Evolutionary conservation across 2,329 filamentous ascomycete species (phyloP).

Genomic region (Alternaria conjuncta): DNA sequence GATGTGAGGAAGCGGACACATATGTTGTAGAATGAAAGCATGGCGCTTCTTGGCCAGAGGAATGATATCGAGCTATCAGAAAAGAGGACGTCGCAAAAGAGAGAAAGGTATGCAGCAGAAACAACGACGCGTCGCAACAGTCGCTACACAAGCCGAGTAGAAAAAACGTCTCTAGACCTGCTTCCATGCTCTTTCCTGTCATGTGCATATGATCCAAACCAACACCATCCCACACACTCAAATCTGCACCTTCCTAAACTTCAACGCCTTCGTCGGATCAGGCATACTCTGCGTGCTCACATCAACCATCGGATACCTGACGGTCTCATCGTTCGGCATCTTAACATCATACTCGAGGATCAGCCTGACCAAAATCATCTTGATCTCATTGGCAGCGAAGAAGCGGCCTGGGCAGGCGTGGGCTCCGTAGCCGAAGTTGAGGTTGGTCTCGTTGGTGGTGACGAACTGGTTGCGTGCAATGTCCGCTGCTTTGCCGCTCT

Average conservation of each 20-base stretch:
- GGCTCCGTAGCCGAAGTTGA: constrained; percentile 39
- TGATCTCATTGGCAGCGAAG: constrained; percentile 44
- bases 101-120: not conserved
- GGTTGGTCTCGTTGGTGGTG: constrained; percentile 31
- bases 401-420: constrained; percentile 45
- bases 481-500: constrained; percentile 24
- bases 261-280: constrained; percentile 19
- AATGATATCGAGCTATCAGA: not conserved
- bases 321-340: not conserved
- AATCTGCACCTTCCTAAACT: constrained; percentile 24
- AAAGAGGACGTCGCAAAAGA: not conserved
- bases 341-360: not conserved
- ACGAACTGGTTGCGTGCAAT: constrained; percentile 43
- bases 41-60: not conserved
- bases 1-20: not conserved
- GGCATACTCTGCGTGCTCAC: constrained; percentile 17
- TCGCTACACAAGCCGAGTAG: not conserved
- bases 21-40: not conserved
- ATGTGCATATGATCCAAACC: not conserved
- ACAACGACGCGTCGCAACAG: not conserved
- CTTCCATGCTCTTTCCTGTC: not conserved
- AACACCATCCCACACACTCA: not conserved
- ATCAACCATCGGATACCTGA: constrained; percentile 11
- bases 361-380: constrained; percentile 38
- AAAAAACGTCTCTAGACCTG: not conserved